Conservation (phyloP, 208 protist genomes). For the Trypanosomatidae sp. region DNA sequence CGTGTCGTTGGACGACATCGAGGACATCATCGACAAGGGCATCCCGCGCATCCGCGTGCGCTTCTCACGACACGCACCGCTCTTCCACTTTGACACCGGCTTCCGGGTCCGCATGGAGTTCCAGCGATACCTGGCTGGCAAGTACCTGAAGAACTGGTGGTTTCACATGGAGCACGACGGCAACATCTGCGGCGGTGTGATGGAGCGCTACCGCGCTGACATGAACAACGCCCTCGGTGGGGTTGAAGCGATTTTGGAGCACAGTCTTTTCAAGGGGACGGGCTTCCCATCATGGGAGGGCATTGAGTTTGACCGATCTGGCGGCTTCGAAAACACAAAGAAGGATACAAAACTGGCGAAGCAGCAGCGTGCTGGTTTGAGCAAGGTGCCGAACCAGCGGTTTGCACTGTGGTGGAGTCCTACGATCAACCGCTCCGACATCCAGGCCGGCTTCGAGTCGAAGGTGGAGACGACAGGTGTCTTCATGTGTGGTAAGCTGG, state of each 20-base stretch:
- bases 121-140: constrained; percentile 98
- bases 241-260: constrained; percentile 99
- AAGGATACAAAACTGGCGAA: constrained; percentile 99
- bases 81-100: constrained; percentile 99
- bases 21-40: constrained; percentile 99
- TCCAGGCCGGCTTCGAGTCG: constrained; percentile 99
- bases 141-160: constrained; percentile 99
- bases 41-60: constrained; percentile 99
- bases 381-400: constrained; percentile 99
- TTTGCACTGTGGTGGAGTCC: constrained; percentile 99
- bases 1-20: constrained; percentile 99
- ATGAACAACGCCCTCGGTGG: constrained; percentile 99
- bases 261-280: constrained; percentile 99
- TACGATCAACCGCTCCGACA: constrained; percentile 99
- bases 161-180: constrained; percentile 99
- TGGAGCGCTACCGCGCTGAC: constrained; percentile 99
- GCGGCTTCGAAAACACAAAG: constrained; percentile 99
- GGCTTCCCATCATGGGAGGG: constrained; percentile 99
- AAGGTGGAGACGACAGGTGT: constrained; percentile 99
- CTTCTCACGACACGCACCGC: constrained; percentile 99
- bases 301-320: constrained; percentile 99
- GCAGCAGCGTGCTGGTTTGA: constrained; percentile 99
- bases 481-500: constrained; percentile 99
- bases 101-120: constrained; percentile 99
- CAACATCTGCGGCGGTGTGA: constrained; percentile 98